A percentile compares a stretch with the other conserved stretches of the same genome.
phyloP scores from a whole-genome alignment of 768 basidiomycete species.

The Xerocomellus intermedius region DNA sequence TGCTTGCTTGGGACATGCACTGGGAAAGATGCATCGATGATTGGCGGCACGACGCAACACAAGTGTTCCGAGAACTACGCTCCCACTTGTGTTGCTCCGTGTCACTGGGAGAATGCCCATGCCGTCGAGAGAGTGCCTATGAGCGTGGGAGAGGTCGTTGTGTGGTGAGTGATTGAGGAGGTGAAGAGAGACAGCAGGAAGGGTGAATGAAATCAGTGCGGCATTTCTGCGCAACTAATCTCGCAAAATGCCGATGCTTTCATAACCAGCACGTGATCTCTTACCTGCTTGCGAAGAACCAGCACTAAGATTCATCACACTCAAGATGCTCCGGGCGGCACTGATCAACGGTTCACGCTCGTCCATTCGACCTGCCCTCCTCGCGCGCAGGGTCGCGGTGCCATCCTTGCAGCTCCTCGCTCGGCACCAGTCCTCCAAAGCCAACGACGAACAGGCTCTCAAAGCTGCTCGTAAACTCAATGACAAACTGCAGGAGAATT shows the following conservation, averaged over 20 bases:
- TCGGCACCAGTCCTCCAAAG: conserved; percentile 37
- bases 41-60: conserved; percentile 22
- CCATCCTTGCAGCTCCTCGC: conserved; percentile 18
- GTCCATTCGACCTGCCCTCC: conserved; percentile 6
- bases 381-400: conserved; percentile 1
- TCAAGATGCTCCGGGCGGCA: conserved; percentile 25
- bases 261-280: conserved; percentile 13
- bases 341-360: conserved; percentile 16
- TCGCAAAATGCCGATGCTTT: conserved; percentile 26
- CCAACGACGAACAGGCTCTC: conserved; percentile 22
- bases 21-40: neutral
- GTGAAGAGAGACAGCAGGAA: neutral
- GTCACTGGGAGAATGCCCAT: neutral
- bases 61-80: conserved; percentile 48
- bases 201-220: conserved; percentile 25
- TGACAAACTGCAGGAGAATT: conserved; percentile 57
- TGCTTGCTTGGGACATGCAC: neutral
- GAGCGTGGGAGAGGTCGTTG: neutral
- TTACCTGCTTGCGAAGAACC: too few species aligned
- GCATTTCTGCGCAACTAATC: conserved; percentile 43
- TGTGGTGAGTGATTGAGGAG: neutral
- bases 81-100: conserved; percentile 37
- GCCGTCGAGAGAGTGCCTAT: neutral
- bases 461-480: conserved; percentile 33
- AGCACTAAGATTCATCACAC: neutral